A percentile compares a stretch with the other conserved stretches of the same genome.
These are phyloP conservation scores for Solanum commersonii DNA, from an alignment of 257 asterid genomes.

Conservation along the genomic window DNA sequence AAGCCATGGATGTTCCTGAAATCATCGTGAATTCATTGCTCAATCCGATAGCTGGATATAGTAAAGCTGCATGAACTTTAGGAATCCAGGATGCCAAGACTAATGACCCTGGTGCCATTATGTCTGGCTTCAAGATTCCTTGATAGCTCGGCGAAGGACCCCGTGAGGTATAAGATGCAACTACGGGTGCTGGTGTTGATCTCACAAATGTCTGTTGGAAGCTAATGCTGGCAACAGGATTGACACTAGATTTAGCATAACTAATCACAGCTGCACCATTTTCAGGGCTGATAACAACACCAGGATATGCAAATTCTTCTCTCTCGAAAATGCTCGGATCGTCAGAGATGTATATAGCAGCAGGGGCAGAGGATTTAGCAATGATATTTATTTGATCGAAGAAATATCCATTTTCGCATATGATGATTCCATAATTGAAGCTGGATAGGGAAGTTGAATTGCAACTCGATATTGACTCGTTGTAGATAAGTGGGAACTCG, in stretches of 20 bases:
- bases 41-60: slow-evolving; percentile 6
- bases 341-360: slow-evolving; percentile 33
- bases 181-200: slow-evolving; percentile 36
- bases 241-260: slow-evolving; percentile 14
- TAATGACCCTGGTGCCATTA: slow-evolving; percentile 45
- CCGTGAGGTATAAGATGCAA: slow-evolving; percentile 28
- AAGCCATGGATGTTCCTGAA: slow-evolving; percentile 28
- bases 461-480: slow-evolving; percentile 29
- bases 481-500: slow-evolving; percentile 28
- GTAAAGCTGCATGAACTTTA: background rate
- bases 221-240: slow-evolving; percentile 29
- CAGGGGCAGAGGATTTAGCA: slow-evolving; percentile 3
- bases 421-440: slow-evolving; percentile 8
- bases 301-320: slow-evolving; percentile 18
- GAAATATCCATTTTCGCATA: slow-evolving; percentile 12
- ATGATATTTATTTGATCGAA: too few species aligned
- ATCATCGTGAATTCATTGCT: slow-evolving; percentile 22
- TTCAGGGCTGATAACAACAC: slow-evolving; percentile 28
- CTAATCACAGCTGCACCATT: slow-evolving; percentile 20
- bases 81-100: slow-evolving; percentile 36
- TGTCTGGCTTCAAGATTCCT: slow-evolving; percentile 46
- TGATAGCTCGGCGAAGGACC: slow-evolving; percentile 46
- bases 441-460: slow-evolving; percentile 18
- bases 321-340: slow-evolving; percentile 10
- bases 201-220: slow-evolving; percentile 49